Conservation (phyloP, 345 rosid species). For the Linum lewisii region DNA sequence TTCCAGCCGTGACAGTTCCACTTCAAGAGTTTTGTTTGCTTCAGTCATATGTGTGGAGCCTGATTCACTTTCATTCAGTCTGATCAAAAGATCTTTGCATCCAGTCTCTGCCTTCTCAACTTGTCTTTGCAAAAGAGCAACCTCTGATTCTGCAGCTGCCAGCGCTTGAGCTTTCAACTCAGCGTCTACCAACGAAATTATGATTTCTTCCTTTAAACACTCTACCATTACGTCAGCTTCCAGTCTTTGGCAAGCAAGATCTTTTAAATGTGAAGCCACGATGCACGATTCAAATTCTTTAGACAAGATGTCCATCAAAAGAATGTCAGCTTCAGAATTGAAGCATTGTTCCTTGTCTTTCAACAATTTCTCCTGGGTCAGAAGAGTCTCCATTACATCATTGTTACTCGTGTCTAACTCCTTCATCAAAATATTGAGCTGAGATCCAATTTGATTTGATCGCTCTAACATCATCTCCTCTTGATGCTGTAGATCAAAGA, state of each 20-base stretch:
- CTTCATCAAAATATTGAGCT: slow-evolving; percentile 62
- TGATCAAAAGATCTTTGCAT: slow-evolving; percentile 25
- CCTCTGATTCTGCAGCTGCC: slow-evolving; percentile 28
- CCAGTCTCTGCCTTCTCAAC: slow-evolving; percentile 27
- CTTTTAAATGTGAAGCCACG: slow-evolving; percentile 43
- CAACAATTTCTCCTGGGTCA: slow-evolving; percentile 43
- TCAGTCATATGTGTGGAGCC: slow-evolving; percentile 30
- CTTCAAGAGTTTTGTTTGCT: slow-evolving; percentile 22
- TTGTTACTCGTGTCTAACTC: slow-evolving; percentile 57
- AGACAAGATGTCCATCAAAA: slow-evolving; percentile 32
- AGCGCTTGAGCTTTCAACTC: slow-evolving; percentile 37
- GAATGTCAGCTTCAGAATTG: slow-evolving; percentile 45
- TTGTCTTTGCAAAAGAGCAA: slow-evolving; percentile 25
- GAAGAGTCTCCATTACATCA: slow-evolving; percentile 37
- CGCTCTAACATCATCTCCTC: slow-evolving; percentile 91
- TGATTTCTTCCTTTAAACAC: slow-evolving; percentile 36
- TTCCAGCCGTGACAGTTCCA: slow-evolving; percentile 21
- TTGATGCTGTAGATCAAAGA: slow-evolving; percentile 56
- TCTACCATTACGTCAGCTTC: slow-evolving; percentile 33
- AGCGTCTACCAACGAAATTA: slow-evolving; percentile 37
- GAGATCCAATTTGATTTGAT: slow-evolving; percentile 66
- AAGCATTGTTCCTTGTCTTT: slow-evolving; percentile 37
- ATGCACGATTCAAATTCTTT: slow-evolving; percentile 68
- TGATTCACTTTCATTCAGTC: slow-evolving; percentile 23
- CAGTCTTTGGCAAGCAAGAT: slow-evolving; percentile 29